Conservation (phyloP, 2,329 filamentous ascomycete species). For the Verticillium tricorpus region DNA sequence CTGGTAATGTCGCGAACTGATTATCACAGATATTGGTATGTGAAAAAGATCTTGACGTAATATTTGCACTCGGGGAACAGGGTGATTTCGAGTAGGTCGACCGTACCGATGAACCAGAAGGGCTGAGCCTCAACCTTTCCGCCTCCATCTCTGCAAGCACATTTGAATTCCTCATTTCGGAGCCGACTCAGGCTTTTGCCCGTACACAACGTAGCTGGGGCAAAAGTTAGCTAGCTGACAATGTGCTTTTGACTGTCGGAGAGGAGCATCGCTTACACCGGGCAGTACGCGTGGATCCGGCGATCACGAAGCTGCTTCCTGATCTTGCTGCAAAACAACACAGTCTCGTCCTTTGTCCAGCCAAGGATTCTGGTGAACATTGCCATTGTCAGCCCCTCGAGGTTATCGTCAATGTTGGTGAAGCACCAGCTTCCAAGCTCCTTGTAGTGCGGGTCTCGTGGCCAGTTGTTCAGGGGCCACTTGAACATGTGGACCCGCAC, state of each 20-base stretch:
- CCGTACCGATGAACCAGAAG: too few species aligned
- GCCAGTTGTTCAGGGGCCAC: slow-evolving; percentile 26
- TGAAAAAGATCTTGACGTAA: too few species aligned
- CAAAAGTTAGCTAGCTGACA: not conserved
- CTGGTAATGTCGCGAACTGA: too few species aligned
- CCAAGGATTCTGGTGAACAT: slow-evolving; percentile 20
- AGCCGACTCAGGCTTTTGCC: not conserved
- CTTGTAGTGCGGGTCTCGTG: slow-evolving; percentile 19
- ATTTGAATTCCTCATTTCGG: too few species aligned
- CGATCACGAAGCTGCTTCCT: slow-evolving; percentile 19
- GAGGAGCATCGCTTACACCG: slow-evolving; percentile 12
- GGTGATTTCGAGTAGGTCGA: too few species aligned
- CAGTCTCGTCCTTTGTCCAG: slow-evolving; percentile 19
- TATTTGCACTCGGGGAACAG: too few species aligned
- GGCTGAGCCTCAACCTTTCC: too few species aligned
- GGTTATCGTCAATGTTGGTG: slow-evolving; percentile 15
- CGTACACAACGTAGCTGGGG: not conserved
- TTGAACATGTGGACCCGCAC: slow-evolving; percentile 19
- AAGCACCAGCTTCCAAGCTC: slow-evolving; percentile 17
- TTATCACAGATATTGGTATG: too few species aligned
- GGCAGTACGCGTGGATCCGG: slow-evolving; percentile 22
- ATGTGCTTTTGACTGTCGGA: too few species aligned
- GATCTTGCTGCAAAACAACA: slow-evolving; percentile 17
- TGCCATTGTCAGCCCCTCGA: slow-evolving; percentile 23
- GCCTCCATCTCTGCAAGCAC: too few species aligned